Evolutionary conservation across 257 asterid species (phyloP), one percentile per base, ranked within the genome.

Genomic region (Solanum tarapatanum): DNA sequence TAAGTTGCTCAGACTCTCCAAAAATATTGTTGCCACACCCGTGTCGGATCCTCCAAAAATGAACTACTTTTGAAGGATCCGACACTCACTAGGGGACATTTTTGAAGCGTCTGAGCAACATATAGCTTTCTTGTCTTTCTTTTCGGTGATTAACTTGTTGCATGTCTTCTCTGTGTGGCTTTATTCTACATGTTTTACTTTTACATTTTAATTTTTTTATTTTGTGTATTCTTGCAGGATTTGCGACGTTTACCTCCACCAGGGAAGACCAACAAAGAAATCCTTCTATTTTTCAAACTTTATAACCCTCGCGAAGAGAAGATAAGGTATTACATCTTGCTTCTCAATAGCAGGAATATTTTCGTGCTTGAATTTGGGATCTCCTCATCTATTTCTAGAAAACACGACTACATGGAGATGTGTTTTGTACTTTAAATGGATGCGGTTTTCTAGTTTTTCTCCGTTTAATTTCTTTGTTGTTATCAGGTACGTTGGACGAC

Each of bases 231-330:
- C 35, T 26, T 12, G 74, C 74, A 68, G 74, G 74, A 68, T 68
- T 68, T 68, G 10, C 21, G 21, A 68, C 35, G 11, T 26, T 26
- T 68, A 28, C 16, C 36, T 68, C 35, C 35, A 68, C 74, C 35
- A 68, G 74, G 35, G 36, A 68, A 12, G 74, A 68, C 35, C 24
- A 95, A 93, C 91, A 96, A 94, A 17, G 96, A 95, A 58, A 94
- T 95, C 84, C 91, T 94, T 89, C 90, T 95, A 89, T 93, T 93
- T 89, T 93, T 95, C 90, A 94, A 93, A 88, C 92, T 91, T 76
- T 93, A 94, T 74, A 96, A 95, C 72, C 98, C 98, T 84, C 84
- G 84, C 68, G 91, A 92, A 88, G 97, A 94, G 90, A 93, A 91
- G 87, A 90, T 95, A 24, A 89, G 96, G 96, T 93, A 90, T 51